Evolutionary conservation across 73 alveolate genomes (phyloP).

Genomic region (Stentor roeselii): DNA sequence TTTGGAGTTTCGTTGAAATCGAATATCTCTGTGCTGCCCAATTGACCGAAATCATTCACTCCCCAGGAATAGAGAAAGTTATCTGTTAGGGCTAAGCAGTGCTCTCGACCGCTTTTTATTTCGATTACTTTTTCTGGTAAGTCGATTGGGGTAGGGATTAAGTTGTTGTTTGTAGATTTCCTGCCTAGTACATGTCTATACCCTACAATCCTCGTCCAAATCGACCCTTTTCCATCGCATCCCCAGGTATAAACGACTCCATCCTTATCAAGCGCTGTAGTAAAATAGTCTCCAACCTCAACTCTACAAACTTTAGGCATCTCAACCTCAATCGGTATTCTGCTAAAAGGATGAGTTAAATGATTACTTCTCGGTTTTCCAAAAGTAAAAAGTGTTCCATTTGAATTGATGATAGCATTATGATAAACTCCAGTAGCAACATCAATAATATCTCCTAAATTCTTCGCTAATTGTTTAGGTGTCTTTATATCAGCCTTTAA

Average conservation of each 20-base stretch:
- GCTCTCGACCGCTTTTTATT: neutral
- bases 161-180: neutral
- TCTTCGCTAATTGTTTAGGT: neutral
- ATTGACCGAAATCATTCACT: neutral
- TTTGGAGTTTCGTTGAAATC: neutral
- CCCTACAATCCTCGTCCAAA: neutral
- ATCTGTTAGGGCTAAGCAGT: slow-evolving; percentile 5
- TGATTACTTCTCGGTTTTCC: neutral
- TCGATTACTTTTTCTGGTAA: neutral
- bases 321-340: neutral
- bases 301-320: neutral
- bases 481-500: neutral
- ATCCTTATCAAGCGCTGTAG: neutral
- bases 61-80: neutral
- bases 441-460: neutral
- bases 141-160: neutral
- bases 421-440: slow-evolving; percentile 4
- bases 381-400: neutral
- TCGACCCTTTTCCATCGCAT: neutral
- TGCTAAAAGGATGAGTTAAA: neutral
- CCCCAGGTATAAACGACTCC: slow-evolving; percentile 26
- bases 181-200: neutral
- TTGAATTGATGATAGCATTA: neutral
- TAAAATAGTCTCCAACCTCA: neutral
- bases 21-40: neutral